Base-by-base conservation (phyloP, 148 eudicot species). In the Polygonum aviculare region DNA sequence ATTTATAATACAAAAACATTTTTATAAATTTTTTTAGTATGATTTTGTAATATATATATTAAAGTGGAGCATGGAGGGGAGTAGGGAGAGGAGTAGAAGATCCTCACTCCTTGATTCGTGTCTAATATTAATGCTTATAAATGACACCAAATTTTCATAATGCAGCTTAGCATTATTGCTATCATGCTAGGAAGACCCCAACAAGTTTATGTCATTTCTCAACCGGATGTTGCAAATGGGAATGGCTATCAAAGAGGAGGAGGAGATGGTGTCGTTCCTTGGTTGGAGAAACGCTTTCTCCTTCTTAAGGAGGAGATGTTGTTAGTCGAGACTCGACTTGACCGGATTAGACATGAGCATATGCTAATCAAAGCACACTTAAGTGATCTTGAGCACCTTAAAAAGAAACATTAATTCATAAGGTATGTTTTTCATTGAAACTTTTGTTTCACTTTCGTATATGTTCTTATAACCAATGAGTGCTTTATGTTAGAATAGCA, bases 291-390 rank as follows among this genome's bases (percentile, higher is more conserved):
- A 83, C 89, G 91, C 72, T 85, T 90, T 38, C 81, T 83, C 78
- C 82, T 89, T 73, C 93, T 92, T 2, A 90, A 89, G 77, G 98
- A 92, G 59, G 98, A 94, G 86, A 86, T 94, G 97, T 80, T 79
- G 65, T 81, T 84, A 69, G 83, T 92, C 11, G 98, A 88, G 82
- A 80, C 88, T 45, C 72, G 88, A 72, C 88, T 94, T 31, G 97
- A 92, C 44, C 90, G 88, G 80, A 94, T 92, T 92, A 83, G 74
- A 76, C 80, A 82, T 12, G 97, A 94, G 74, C 93, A 90, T 45
- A 38, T 76, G 26, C 71, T 81, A 44, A 76, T 93, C 71, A 93
- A 85, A 84, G 77, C 80, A 31, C 89, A 87, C 73, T 69, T 92
- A 74, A 80, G 80, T 75, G 89, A 90, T 77, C 80, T 92, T 48